Evolutionary conservation across 805 yeast species (phyloP).

Genomic region (Cyberlindnera galapagoensis): DNA sequence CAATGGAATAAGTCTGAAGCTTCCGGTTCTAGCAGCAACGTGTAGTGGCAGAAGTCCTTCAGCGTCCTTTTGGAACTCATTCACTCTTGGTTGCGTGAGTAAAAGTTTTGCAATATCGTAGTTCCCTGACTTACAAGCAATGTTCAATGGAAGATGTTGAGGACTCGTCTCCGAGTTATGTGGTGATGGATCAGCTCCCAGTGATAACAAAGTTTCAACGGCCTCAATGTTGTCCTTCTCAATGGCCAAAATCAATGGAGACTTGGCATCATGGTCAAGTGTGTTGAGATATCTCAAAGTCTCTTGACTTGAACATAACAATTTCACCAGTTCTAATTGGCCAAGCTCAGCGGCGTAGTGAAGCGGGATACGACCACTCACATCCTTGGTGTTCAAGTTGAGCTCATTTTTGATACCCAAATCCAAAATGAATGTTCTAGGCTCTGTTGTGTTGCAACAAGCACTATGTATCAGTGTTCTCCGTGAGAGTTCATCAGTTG

Average conservation of each 20-base stretch:
- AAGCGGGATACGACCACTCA: slow-evolving; percentile 72
- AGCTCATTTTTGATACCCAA: slow-evolving; percentile 20
- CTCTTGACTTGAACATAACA: slow-evolving; percentile 28
- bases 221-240: slow-evolving; percentile 55
- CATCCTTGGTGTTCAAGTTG: slow-evolving; percentile 41
- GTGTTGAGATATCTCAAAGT: slow-evolving; percentile 28
- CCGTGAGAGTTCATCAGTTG: slow-evolving; percentile 66
- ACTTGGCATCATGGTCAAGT: slow-evolving; percentile 68
- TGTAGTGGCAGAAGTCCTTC: slow-evolving; percentile 89
- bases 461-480: slow-evolving; percentile 75
- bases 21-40: slow-evolving; percentile 82
- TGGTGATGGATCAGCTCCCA: slow-evolving; percentile 44
- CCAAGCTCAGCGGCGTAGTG: slow-evolving; percentile 77
- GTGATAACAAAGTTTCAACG: slow-evolving; percentile 41
- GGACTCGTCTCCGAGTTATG: slow-evolving; percentile 43
- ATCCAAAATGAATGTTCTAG: slow-evolving; percentile 19
- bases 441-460: slow-evolving; percentile 18
- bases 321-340: slow-evolving; percentile 34
- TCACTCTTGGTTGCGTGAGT: slow-evolving; percentile 25
- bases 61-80: slow-evolving; percentile 54
- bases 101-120: slow-evolving; percentile 55
- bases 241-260: slow-evolving; percentile 78
- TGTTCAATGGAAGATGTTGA: slow-evolving; percentile 70
- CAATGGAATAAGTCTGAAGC: slow-evolving; percentile 57
- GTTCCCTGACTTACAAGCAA: slow-evolving; percentile 85